These are phyloP conservation scores for Nakazawaea wyomingensis DNA, from an alignment of 805 yeast genomes.

Conservation along the genomic window DNA sequence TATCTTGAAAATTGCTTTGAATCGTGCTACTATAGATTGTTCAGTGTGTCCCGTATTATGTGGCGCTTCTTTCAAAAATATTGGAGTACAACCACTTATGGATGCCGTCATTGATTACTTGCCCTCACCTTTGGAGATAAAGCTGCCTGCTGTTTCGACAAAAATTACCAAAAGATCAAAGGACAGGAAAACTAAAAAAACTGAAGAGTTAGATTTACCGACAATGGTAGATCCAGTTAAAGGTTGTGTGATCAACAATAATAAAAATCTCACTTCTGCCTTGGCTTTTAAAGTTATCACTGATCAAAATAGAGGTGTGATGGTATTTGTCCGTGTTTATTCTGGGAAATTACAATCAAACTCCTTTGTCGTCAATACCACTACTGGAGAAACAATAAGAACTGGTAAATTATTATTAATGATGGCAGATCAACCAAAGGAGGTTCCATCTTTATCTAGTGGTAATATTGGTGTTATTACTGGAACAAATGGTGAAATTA, in stretches of 20 bases:
- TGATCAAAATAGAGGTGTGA: slow-evolving; percentile 75
- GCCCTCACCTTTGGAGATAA: slow-evolving; percentile 74
- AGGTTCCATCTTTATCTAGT: slow-evolving; percentile 52
- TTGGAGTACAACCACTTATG: slow-evolving; percentile 91
- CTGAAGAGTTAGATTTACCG: slow-evolving; percentile 21
- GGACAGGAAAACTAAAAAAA: slow-evolving; percentile 16
- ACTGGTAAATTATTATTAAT: slow-evolving; percentile 68
- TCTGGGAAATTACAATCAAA: slow-evolving; percentile 69
- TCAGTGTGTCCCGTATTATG: slow-evolving; percentile 76
- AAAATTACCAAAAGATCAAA: slow-evolving; percentile 18
- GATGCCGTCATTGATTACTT: slow-evolving; percentile 76
- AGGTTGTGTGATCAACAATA: slow-evolving; percentile 51
- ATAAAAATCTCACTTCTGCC: slow-evolving; percentile 63
- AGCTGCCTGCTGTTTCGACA: slow-evolving; percentile 46
- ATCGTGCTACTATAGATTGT: slow-evolving; percentile 54
- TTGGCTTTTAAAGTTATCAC: slow-evolving; percentile 89
- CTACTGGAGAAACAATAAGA: slow-evolving; percentile 61
- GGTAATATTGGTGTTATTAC: slow-evolving; percentile 93
- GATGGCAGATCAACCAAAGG: slow-evolving; percentile 85
- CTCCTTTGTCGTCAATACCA: slow-evolving; percentile 58
- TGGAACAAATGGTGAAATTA: slow-evolving; percentile 60
- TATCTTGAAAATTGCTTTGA: slow-evolving; percentile 54
- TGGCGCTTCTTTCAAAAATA: slow-evolving; percentile 88
- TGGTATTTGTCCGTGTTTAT: slow-evolving; percentile 86
- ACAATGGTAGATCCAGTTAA: slow-evolving; percentile 32